These are phyloP conservation scores for Neonectria ditissima DNA, from an alignment of 2,329 filamentous ascomycete species.

Conservation along the genomic window DNA sequence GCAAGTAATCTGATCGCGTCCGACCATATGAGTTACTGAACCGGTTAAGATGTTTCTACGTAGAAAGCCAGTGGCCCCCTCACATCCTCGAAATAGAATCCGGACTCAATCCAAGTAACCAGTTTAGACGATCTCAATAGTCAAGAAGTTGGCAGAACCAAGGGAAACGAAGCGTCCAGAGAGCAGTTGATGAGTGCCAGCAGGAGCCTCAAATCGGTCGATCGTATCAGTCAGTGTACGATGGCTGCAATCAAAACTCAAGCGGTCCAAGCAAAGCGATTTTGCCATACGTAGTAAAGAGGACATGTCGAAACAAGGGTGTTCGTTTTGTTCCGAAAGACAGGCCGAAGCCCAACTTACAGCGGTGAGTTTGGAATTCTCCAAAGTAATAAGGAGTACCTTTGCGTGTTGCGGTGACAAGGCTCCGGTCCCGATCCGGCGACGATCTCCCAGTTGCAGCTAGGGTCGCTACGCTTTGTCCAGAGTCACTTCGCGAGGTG, in stretches of 20 bases:
- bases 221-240: not conserved
- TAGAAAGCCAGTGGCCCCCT: not conserved
- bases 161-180: too few relatives aligned
- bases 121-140: not conserved
- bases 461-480: constrained; percentile 26
- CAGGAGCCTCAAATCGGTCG: not conserved
- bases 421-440: constrained; percentile 16
- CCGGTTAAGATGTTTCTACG: not conserved
- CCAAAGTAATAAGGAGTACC: not conserved
- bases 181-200: too few relatives aligned
- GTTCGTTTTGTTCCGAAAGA: not conserved
- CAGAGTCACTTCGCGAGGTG: constrained; percentile 27
- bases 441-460: constrained; percentile 37
- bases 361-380: not conserved
- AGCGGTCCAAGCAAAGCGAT: not conserved
- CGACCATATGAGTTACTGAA: too few relatives aligned
- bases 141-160: not conserved
- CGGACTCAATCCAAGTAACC: not conserved
- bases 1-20: too few relatives aligned
- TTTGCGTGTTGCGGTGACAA: not conserved
- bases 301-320: not conserved
- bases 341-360: not conserved
- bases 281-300: not conserved
- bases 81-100: not conserved
- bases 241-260: not conserved